phyloP scores from a whole-genome alignment of 768 basidiomycete genomes.

The Rickenella mellea region DNA sequence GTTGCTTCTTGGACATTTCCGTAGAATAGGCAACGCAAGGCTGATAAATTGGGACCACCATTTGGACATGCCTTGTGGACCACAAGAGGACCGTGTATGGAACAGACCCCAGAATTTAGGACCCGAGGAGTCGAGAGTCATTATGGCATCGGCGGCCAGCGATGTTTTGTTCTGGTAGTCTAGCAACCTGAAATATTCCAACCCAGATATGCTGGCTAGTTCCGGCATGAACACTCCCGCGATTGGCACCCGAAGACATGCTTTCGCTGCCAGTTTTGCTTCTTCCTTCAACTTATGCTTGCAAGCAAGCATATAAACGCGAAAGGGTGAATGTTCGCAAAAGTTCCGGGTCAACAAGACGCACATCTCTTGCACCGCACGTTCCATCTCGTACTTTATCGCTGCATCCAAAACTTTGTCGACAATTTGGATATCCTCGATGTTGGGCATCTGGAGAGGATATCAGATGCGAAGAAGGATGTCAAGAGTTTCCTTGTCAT shows the following conservation, averaged over 20 bases:
- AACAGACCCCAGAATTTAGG: too few species aligned
- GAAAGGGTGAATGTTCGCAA: too few species aligned
- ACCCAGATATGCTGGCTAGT: background rate
- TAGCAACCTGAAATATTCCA: background rate
- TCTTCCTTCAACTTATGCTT: constrained; percentile 37
- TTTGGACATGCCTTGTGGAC: too few species aligned
- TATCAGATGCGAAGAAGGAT: constrained; percentile 11
- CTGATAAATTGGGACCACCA: too few species aligned
- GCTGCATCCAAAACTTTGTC: constrained; percentile 9
- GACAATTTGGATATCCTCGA: constrained; percentile 1
- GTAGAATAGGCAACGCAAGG: too few species aligned
- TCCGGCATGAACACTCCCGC: background rate
- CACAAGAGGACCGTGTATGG: too few species aligned
- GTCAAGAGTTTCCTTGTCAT: constrained; percentile 9
- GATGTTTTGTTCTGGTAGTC: too few species aligned
- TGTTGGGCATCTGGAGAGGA: constrained; percentile 7
- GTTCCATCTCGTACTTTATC: constrained; percentile 10
- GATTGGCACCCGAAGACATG: background rate
- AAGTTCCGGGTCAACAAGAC: too few species aligned
- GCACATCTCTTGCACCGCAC: constrained; percentile 1
- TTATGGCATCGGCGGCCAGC: too few species aligned
- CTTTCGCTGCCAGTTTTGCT: constrained; percentile 23
- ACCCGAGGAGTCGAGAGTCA: too few species aligned
- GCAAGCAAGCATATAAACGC: constrained; percentile 36
- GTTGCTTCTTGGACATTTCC: too few species aligned